Evolutionary conservation across 495 filamentous ascomycete species (phyloP).

Genomic region (Chlorociboria aeruginascens): DNA sequence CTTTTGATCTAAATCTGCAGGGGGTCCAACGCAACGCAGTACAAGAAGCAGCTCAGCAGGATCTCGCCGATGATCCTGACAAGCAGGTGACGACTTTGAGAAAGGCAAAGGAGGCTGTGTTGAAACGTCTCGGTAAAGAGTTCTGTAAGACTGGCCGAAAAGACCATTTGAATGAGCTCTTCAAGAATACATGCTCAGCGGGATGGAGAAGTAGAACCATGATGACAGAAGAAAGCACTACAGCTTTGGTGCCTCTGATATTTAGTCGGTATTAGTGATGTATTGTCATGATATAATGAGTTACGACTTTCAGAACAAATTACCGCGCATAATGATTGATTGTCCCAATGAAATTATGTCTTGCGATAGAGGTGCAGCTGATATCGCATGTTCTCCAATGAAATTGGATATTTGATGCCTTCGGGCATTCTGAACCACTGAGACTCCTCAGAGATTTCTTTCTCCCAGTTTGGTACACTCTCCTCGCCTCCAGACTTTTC

Average conservation of each 20-base stretch:
- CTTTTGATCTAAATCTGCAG: slow-evolving; percentile 15
- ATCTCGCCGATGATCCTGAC: slow-evolving; percentile 19
- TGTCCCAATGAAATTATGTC: no score
- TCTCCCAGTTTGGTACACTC: slow-evolving; percentile 45
- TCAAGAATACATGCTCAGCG: slow-evolving; percentile 20
- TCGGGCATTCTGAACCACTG: slow-evolving; percentile 70
- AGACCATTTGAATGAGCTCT: slow-evolving; percentile 17
- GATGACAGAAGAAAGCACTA: slow-evolving; percentile 26
- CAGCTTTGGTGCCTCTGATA: slow-evolving; percentile 35
- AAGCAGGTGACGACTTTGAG: slow-evolving; percentile 14
- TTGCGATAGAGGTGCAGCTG: slow-evolving; percentile 67
- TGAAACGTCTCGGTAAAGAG: slow-evolving; percentile 21
- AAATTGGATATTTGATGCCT: slow-evolving; percentile 64
- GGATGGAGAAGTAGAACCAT: slow-evolving; percentile 31
- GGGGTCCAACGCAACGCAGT: slow-evolving; percentile 18
- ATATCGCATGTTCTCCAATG: slow-evolving; percentile 88
- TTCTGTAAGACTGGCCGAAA: slow-evolving; percentile 12
- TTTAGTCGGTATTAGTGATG: slow-evolving; percentile 28
- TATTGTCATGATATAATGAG: slow-evolving; percentile 1
- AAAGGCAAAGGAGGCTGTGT: slow-evolving; percentile 16
- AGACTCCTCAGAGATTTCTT: slow-evolving; percentile 58
- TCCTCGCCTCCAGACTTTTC: slow-evolving; percentile 12
- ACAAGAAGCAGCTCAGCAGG: slow-evolving; percentile 13
- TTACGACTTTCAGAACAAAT: slow-evolving; percentile 4
- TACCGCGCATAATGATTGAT: neutral